phyloP scores from a whole-genome alignment of 2,329 filamentous ascomycete species.

The Didymella exigua region DNA sequence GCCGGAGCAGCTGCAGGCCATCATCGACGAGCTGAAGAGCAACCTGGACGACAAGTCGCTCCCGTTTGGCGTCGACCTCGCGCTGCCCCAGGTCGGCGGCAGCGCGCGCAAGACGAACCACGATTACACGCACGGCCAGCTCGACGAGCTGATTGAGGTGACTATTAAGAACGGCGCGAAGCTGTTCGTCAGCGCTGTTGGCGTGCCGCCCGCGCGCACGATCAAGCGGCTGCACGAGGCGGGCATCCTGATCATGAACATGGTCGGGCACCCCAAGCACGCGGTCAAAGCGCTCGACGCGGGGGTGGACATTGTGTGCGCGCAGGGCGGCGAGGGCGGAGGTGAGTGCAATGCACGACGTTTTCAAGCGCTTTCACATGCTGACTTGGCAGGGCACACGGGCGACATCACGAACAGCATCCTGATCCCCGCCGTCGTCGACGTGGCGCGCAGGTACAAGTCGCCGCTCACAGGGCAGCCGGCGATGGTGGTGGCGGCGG shows the following conservation, averaged over 20 bases:
- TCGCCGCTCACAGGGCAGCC: conserved; percentile 72
- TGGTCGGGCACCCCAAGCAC: conserved; percentile 93
- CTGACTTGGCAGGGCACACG: conserved; percentile 63
- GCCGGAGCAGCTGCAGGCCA: conserved; percentile 75
- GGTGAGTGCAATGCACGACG: conserved; percentile 41
- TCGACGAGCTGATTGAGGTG: conserved; percentile 86
- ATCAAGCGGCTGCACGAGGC: conserved; percentile 79
- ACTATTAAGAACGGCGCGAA: conserved; percentile 82
- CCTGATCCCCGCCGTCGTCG: conserved; percentile 83
- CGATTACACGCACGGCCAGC: conserved; percentile 89
- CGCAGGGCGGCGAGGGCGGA: conserved; percentile 91
- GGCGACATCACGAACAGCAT: conserved; percentile 86
- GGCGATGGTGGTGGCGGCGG: conserved; percentile 85
- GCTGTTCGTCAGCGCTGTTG: conserved; percentile 87
- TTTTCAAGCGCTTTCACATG: background rate
- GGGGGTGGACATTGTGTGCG: conserved; percentile 88
- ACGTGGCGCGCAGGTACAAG: conserved; percentile 75
- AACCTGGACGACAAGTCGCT: conserved; percentile 69
- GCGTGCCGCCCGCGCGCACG: conserved; percentile 75
- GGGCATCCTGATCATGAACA: conserved; percentile 91
- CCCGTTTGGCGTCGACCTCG: conserved; percentile 90
- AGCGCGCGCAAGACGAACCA: conserved; percentile 88
- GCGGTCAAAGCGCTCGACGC: conserved; percentile 84
- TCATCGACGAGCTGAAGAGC: conserved; percentile 85
- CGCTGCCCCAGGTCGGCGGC: conserved; percentile 86